These are phyloP conservation scores for Apiosordaria backusii DNA, from an alignment of 495 filamentous ascomycete species.

Conservation along the genomic window DNA sequence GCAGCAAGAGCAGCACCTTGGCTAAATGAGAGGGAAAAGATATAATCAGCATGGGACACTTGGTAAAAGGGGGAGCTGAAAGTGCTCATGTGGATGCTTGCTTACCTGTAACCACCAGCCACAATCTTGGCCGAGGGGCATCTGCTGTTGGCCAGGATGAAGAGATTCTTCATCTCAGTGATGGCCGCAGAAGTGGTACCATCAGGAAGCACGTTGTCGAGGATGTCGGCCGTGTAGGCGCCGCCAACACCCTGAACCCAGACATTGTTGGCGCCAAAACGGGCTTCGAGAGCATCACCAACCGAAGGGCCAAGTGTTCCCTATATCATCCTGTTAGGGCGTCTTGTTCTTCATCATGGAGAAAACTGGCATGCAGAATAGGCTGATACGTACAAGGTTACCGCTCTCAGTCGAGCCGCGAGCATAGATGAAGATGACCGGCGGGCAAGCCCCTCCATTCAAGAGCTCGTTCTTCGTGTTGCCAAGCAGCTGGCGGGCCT, in stretches of 20 bases:
- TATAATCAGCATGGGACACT: neutral
- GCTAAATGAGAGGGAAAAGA: constrained; percentile 48
- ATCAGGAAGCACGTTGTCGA: constrained; percentile 33
- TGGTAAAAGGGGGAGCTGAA: neutral
- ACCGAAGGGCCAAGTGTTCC: constrained; percentile 30
- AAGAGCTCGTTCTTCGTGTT: constrained; percentile 43
- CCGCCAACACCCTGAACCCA: constrained; percentile 39
- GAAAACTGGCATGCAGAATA: neutral
- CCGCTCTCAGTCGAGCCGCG: constrained; percentile 37
- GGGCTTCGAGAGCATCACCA: constrained; percentile 29
- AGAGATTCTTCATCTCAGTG: constrained; percentile 31
- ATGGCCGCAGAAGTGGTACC: constrained; percentile 37
- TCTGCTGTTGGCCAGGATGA: constrained; percentile 31
- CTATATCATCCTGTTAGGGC: constrained; percentile 11
- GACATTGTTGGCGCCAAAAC: constrained; percentile 26
- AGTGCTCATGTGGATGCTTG: constrained; percentile 15
- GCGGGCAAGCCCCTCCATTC: constrained; percentile 34
- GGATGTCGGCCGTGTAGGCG: constrained; percentile 34
- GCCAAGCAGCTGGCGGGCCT: constrained; percentile 37
- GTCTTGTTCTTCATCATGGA: neutral
- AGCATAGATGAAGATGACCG: constrained; percentile 51
- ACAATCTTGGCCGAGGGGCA: constrained; percentile 39
- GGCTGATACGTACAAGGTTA: constrained; percentile 45
- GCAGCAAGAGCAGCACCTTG: constrained; percentile 57
- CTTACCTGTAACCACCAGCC: constrained; percentile 40